Percentiles rank a stretch among this genome's conserved stretches.
Evolutionary conservation across 2,329 filamentous ascomycete species (phyloP).

Genomic region (Raffaelea albimanens): DNA sequence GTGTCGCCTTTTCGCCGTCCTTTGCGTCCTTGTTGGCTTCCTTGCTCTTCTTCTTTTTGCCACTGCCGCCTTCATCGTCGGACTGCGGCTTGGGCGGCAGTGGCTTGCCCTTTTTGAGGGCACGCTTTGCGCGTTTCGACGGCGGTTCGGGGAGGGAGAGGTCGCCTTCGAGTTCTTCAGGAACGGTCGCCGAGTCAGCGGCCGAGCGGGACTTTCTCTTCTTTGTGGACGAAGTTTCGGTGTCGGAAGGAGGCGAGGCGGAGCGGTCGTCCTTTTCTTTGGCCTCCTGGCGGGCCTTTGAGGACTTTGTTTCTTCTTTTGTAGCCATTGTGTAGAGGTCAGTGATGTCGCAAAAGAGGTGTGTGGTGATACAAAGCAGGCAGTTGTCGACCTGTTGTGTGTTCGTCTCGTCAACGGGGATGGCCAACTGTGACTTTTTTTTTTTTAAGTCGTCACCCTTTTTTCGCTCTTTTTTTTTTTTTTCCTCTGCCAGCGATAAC

Average conservation of each 20-base stretch:
- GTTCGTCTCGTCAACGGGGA: too few species aligned
- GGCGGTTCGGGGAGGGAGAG: constrained; percentile 82
- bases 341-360: too few species aligned
- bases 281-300: background rate
- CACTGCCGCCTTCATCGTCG: constrained; percentile 7
- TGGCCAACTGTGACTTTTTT: background rate
- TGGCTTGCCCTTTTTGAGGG: constrained; percentile 73
- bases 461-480: background rate
- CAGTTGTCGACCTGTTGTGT: too few species aligned
- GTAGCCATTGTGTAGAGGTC: too few species aligned
- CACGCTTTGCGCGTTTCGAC: constrained; percentile 86
- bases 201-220: constrained; percentile 45
- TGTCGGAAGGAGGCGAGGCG: background rate
- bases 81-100: constrained; percentile 31
- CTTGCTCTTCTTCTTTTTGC: background rate
- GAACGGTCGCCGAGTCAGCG: constrained; percentile 33
- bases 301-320: too few species aligned
- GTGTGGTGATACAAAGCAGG: too few species aligned
- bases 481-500: background rate
- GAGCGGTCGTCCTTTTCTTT: background rate
- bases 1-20: constrained; percentile 49
- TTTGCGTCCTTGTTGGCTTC: constrained; percentile 23
- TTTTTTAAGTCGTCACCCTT: background rate
- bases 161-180: constrained; percentile 90
- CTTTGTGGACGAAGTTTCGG: constrained; percentile 58